These are phyloP conservation scores for Patellifolia procumbens DNA, from an alignment of 179 eudicot genomes.

Conservation along the genomic window DNA sequence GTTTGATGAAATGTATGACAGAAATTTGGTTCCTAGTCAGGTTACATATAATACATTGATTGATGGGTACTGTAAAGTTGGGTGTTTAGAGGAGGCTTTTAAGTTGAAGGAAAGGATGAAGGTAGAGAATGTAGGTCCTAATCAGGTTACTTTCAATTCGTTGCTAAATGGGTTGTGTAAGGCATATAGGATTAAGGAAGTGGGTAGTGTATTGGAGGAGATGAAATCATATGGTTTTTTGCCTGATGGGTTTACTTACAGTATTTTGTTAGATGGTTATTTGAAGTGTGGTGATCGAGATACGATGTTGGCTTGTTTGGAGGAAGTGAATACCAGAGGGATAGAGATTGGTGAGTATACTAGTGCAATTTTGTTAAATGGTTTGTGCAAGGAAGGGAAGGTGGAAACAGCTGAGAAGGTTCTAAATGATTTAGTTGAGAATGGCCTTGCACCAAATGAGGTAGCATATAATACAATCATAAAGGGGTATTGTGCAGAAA, in stretches of 20 bases:
- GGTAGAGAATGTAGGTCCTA: slow-evolving; percentile 44
- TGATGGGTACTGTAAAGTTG: slow-evolving; percentile 65
- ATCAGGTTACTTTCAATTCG: slow-evolving; percentile 63
- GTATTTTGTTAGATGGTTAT: slow-evolving; percentile 65
- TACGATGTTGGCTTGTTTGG: slow-evolving; percentile 41
- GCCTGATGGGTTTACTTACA: slow-evolving; percentile 69
- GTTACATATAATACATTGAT: slow-evolving; percentile 58
- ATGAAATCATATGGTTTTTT: slow-evolving; percentile 54
- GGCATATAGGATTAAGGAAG: slow-evolving; percentile 58
- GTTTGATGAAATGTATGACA: slow-evolving; percentile 55
- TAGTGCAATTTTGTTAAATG: slow-evolving; percentile 56
- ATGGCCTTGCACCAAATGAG: slow-evolving; percentile 49
- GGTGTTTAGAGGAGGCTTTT: slow-evolving; percentile 50
- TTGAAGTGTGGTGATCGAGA: slow-evolving; percentile 47
- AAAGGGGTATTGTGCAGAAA: slow-evolving; percentile 56
- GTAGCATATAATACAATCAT: slow-evolving; percentile 62
- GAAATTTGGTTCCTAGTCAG: slow-evolving; percentile 37
- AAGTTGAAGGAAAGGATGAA: slow-evolving; percentile 57
- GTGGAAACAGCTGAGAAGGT: slow-evolving; percentile 59
- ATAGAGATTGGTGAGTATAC: slow-evolving; percentile 48
- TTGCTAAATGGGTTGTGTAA: slow-evolving; percentile 70
- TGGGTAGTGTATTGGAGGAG: slow-evolving; percentile 49
- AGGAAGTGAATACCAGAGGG: slow-evolving; percentile 46
- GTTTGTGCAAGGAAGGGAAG: slow-evolving; percentile 65
- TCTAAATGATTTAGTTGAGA: slow-evolving; percentile 40